Base-by-base conservation (phyloP, 2,329 filamentous ascomycete genomes). In the Didymella pinodella region DNA sequence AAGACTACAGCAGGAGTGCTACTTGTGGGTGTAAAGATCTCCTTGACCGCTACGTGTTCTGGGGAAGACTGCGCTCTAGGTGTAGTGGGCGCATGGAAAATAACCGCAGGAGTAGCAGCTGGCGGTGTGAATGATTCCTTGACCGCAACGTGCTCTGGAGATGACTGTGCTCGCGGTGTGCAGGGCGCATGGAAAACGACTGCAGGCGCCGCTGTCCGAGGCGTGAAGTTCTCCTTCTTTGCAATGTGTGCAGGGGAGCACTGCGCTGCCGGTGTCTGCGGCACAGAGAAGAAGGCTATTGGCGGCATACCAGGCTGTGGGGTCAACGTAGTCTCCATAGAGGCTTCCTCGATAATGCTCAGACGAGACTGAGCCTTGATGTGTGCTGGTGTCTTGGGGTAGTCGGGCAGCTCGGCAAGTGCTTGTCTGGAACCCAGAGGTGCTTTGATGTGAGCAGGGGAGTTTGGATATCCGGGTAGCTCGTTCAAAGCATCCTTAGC, bases 381-480 rank as follows among this genome's bases (percentile, higher is more conserved):
- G 20, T 61, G 62, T 18, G 55, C 56, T 7, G 62, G 59, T 16
- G 59, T 59, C 36, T 59, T 59, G n/a, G 58, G 61, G 14, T 58
- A 59, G 14, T 58, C 54, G 3, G 69, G 66, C 3, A 71, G 54
- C 43, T 71, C 67, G 54, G 59, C 63, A n/a, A 71, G 56, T 50
- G 66, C 67, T 20, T 65, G 60, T 20, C 51, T 59, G 20, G 64
- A 64, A 46, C 57, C 65, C 31, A 70, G 53, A 1, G 67, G 65
- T 22, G 66, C 66, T 22, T 41, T 54, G 47, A 69, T 68, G 25
- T 69, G 66, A 40, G 58, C 61, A 45, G 67, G 68, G 7, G 66
- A 69, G 54, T 69, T 65, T 12, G 68, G 68, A 22, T 68, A 68
- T 28, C 45, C 63, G 7, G 68, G 66, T n/a, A 72, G 56, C 59